These are phyloP conservation scores for Dactylellina leptospora DNA, from an alignment of 2,329 filamentous ascomycete species.

Conservation along the genomic window DNA sequence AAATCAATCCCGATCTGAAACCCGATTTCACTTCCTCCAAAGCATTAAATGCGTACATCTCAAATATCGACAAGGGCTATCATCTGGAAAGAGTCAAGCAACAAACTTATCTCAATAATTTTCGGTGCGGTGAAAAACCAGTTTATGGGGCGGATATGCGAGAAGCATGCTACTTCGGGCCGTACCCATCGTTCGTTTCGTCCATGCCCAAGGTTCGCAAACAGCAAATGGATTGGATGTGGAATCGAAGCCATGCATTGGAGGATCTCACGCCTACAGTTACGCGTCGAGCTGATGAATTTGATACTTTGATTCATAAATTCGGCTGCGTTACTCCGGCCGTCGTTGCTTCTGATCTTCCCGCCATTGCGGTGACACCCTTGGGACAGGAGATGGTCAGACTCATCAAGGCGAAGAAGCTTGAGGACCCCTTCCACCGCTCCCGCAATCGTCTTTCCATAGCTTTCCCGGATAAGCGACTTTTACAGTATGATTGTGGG, in stretches of 20 bases:
- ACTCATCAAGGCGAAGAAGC: constrained; percentile 67
- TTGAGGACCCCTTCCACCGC: constrained; percentile 87
- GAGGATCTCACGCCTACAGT: constrained; percentile 76
- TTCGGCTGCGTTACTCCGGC: constrained; percentile 93
- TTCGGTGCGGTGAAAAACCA: constrained; percentile 80
- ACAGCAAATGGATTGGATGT: constrained; percentile 76
- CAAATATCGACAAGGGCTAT: constrained; percentile 74
- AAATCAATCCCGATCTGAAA: constrained; percentile 59
- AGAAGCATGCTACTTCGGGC: constrained; percentile 73
- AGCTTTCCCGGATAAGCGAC: constrained; percentile 92
- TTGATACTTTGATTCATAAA: constrained; percentile 80
- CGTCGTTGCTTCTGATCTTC: constrained; percentile 81
- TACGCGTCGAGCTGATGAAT: constrained; percentile 73
- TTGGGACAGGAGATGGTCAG: constrained; percentile 69
- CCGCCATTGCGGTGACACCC: constrained; percentile 72
- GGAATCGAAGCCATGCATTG: constrained; percentile 72
- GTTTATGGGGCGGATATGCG: constrained; percentile 83
- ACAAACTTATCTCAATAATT: constrained; percentile 79
- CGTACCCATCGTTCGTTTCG: constrained; percentile 63
- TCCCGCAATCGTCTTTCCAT: constrained; percentile 91
- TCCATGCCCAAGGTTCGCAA: constrained; percentile 57
- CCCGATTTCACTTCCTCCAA: constrained; percentile 54
- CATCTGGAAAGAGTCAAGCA: constrained; percentile 81
- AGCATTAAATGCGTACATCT: constrained; percentile 73
- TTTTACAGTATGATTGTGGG: constrained; percentile 97